Base-by-base conservation (phyloP, 257 asterid genomes). In the Primulina tabacum region DNA sequence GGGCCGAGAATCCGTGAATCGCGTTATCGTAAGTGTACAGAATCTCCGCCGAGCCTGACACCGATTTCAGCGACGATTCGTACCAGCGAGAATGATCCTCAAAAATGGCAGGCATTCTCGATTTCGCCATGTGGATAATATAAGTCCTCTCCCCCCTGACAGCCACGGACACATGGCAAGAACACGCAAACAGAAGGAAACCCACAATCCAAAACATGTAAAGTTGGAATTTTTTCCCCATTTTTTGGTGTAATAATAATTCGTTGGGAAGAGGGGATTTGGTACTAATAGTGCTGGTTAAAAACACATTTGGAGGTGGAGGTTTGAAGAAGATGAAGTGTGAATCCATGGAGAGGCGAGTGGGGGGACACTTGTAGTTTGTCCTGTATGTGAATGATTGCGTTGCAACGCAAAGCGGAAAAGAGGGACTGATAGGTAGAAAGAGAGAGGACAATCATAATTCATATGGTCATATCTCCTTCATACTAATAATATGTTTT, bases 71-170 rank as follows among this genome's bases (percentile, higher is more conserved):
- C 0, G 97, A 89, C 21, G 97, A 77, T 65, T 78, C 95, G 65
- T 85, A 94, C 99, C 96, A 89, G 59, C 65, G 76, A 32, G 86
- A 16, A 38, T 83, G 95, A 56, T 90, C 88, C 2, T 61, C 74
- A 63, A 84, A 94, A 33, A 77, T 78, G 14, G 73, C 73, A 10
- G 99, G 97, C 96, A 88, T 94, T 77, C 87, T 73, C 0, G 86
- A 82, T 65, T 84, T 84, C 43, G 92, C 89, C 99, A 89, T 84
- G 84, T 91, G 97, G 60, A 94, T 75, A 29, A 94, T 91, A 82
- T 89, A 91, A 2, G 97, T 89, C 2, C 61, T 78, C 79, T 73
- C 78, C 68, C 52, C 62, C 75, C 0, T 26, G 37, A 65, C 71
- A 71, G 71, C 79, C 60, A 57, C 65, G 6, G 83, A 65, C 18